These are phyloP conservation scores for Podospora comata DNA, from an alignment of 495 filamentous ascomycete species.

Conservation along the genomic window DNA sequence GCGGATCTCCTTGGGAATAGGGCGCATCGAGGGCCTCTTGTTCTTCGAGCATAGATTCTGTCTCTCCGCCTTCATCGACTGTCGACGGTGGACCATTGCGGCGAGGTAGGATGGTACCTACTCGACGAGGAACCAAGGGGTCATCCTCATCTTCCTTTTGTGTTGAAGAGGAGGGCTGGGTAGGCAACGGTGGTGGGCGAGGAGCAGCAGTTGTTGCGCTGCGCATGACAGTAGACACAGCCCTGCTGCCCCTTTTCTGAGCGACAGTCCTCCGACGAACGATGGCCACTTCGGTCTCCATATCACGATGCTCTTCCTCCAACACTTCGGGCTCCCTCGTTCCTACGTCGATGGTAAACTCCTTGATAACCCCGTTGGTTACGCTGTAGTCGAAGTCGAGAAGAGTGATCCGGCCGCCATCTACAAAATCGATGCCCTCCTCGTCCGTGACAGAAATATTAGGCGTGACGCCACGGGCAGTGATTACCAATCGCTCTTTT, in stretches of 20 bases:
- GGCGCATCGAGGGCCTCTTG: conserved; percentile 62
- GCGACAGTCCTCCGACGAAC: conserved; percentile 71
- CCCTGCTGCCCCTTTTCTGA: conserved; percentile 46
- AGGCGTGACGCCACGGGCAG: conserved; percentile 70
- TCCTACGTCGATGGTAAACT: conserved; percentile 72
- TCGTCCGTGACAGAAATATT: conserved; percentile 59
- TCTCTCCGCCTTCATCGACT: conserved; percentile 31
- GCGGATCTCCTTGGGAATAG: conserved; percentile 75
- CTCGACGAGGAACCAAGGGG: conserved; percentile 41
- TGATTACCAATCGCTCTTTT: conserved; percentile 64
- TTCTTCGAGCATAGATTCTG: conserved; percentile 45
- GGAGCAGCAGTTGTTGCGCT: conserved; percentile 28
- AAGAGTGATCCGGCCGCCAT: conserved; percentile 74
- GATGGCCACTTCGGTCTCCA: conserved; percentile 79
- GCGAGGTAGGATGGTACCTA: conserved; percentile 26
- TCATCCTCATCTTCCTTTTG: conserved; percentile 37
- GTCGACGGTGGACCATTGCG: conserved; percentile 20
- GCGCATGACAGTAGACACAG: conserved; percentile 35
- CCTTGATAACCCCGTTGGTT: conserved; percentile 51
- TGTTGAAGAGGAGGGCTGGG: conserved; percentile 18
- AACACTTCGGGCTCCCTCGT: conserved; percentile 64
- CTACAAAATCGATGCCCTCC: conserved; percentile 72
- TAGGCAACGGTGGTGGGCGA: conserved; percentile 24
- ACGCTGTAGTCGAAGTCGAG: conserved; percentile 68
- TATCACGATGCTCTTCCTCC: conserved; percentile 70